phyloP scores from a whole-genome alignment of 2,329 filamentous ascomycete species.

The Calonectria fujianensis region DNA sequence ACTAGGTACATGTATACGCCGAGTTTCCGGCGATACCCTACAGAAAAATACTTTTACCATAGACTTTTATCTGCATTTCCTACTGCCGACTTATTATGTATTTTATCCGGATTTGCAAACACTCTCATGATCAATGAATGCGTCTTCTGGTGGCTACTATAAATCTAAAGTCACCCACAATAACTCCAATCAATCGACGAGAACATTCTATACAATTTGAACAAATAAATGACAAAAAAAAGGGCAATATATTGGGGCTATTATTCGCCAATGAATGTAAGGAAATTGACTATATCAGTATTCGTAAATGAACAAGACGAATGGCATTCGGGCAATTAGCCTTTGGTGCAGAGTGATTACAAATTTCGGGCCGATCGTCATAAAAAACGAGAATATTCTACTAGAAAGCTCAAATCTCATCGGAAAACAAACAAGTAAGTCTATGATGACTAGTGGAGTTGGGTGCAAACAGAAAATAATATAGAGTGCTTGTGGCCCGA shows the following conservation, averaged over 20 bases:
- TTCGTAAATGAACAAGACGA: too few relatives aligned
- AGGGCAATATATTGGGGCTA: too few relatives aligned
- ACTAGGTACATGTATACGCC: slow-evolving; percentile 13
- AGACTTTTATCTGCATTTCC: background rate
- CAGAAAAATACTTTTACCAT: background rate
- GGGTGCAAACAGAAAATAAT: background rate
- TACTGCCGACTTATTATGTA: background rate
- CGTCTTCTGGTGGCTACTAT: background rate
- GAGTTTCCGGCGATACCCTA: slow-evolving; percentile 17
- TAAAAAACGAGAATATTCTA: background rate
- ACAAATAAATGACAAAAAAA: background rate
- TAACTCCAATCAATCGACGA: background rate
- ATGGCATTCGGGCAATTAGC: too few relatives aligned
- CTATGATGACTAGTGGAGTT: background rate
- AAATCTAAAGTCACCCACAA: background rate
- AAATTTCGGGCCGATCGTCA: background rate
- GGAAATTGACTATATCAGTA: background rate
- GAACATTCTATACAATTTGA: background rate
- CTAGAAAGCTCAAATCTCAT: background rate
- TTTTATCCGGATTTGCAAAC: background rate
- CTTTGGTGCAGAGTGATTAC: background rate
- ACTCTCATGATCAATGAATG: background rate
- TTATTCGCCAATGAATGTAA: background rate
- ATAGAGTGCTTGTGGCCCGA: slow-evolving; percentile 1
- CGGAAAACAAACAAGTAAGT: too few relatives aligned